These are phyloP conservation scores for Paxillus involutus DNA, from an alignment of 768 basidiomycete genomes.

Conservation along the genomic window DNA sequence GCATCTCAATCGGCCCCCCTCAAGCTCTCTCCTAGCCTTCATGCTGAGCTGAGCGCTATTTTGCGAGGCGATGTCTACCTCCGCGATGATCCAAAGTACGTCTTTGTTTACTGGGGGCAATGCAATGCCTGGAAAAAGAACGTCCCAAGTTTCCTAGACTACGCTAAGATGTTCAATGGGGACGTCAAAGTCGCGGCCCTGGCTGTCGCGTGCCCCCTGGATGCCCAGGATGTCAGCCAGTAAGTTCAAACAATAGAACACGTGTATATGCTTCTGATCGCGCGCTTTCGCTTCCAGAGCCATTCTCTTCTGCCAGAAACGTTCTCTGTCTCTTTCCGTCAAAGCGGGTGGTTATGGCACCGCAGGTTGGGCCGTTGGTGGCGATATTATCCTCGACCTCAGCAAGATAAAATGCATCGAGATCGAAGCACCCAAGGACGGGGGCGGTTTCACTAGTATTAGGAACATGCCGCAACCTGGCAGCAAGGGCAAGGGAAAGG, in stretches of 20 bases:
- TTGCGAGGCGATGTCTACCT: constrained; percentile 50
- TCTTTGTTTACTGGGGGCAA: background rate
- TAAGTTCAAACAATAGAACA: constrained; percentile 38
- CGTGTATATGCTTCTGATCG: constrained; percentile 7
- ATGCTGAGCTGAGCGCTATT: constrained; percentile 44
- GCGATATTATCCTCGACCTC: constrained; percentile 84
- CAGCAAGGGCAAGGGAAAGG: constrained; percentile 54
- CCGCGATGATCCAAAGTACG: constrained; percentile 42
- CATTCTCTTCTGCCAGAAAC: constrained; percentile 70
- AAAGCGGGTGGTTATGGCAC: constrained; percentile 93
- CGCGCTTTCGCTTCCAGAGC: constrained; percentile 40
- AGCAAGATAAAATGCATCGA: constrained; percentile 64
- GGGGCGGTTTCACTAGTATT: constrained; percentile 61
- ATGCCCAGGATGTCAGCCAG: constrained; percentile 82
- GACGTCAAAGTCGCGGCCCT: constrained; percentile 60
- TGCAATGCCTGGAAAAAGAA: background rate
- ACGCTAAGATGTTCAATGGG: constrained; percentile 69
- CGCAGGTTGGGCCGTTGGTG: constrained; percentile 85
- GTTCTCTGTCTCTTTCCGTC: constrained; percentile 72
- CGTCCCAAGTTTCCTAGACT: constrained; percentile 25
- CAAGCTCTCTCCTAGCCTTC: constrained; percentile 28
- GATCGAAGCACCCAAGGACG: constrained; percentile 57
- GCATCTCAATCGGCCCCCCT: background rate
- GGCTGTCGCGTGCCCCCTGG: constrained; percentile 70
- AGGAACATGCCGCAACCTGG: constrained; percentile 50